Percentiles rank a stretch among this genome's conserved stretches.
Evolutionary conservation across 1,284 basidiomycete genomes (phyloP).

Genomic region (Cutaneotrichosporon curvatum): DNA sequence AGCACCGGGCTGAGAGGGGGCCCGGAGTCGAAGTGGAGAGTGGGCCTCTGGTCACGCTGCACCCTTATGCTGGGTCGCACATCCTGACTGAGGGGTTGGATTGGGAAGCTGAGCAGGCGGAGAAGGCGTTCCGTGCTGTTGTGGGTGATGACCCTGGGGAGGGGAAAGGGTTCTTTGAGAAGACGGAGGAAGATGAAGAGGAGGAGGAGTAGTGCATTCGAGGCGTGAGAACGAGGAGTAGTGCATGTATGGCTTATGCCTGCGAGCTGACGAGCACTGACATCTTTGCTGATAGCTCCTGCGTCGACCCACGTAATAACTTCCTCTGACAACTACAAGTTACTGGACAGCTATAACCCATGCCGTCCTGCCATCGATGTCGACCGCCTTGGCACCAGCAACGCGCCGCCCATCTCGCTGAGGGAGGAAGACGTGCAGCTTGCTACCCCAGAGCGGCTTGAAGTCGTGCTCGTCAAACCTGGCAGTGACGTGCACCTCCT

Average conservation of each 20-base stretch:
- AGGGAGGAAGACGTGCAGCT: conserved; percentile 41
- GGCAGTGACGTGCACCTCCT: conserved; percentile 33
- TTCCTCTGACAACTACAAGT: too few species aligned
- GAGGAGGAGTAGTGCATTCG: conserved; percentile 41
- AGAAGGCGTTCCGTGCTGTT: conserved; percentile 27
- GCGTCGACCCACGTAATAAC: too few species aligned
- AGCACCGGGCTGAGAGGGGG: background rate
- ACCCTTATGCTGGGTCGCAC: conserved; percentile 28
- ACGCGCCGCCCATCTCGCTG: conserved; percentile 32
- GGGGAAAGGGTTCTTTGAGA: conserved; percentile 49
- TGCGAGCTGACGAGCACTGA: too few species aligned
- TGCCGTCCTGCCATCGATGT: conserved; percentile 11
- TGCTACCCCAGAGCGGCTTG: conserved; percentile 42
- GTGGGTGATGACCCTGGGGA: conserved; percentile 19
- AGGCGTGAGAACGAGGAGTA: conserved; percentile 52
- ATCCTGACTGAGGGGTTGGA: conserved; percentile 38
- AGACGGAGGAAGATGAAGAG: conserved; percentile 46
- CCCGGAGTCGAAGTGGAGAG: background rate
- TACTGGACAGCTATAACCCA: conserved; percentile 7
- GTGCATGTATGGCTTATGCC: background rate
- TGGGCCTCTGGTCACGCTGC: conserved; percentile 14
- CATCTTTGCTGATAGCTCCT: too few species aligned
- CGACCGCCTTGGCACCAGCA: conserved; percentile 20
- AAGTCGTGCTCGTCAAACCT: conserved; percentile 37
- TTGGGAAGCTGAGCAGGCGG: conserved; percentile 37